A percentile compares a stretch with the other conserved stretches of the same genome.
These are phyloP conservation scores for Chenopodium album DNA, from an alignment of 148 eudicot species.

Conservation along the genomic window DNA sequence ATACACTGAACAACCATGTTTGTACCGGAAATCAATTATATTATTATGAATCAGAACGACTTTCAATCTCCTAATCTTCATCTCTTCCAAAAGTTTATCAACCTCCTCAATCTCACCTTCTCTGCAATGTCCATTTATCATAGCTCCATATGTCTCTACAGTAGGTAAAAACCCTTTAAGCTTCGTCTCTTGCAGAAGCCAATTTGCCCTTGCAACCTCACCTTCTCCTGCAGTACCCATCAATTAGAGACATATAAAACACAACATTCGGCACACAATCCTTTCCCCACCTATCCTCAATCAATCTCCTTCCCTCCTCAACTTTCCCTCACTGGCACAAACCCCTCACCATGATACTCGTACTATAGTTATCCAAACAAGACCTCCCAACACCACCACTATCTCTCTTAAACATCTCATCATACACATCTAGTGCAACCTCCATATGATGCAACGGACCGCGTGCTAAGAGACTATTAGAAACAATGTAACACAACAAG, in stretches of 20 bases:
- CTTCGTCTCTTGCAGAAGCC: slow-evolving; percentile 60
- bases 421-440: slow-evolving; percentile 51
- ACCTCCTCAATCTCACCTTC: slow-evolving; percentile 53
- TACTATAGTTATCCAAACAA: slow-evolving; percentile 72
- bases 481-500: too few relatives aligned
- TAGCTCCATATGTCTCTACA: slow-evolving; percentile 73
- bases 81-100: slow-evolving; percentile 63
- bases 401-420: slow-evolving; percentile 60
- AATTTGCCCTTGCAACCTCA: slow-evolving; percentile 41
- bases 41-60: slow-evolving; percentile 58
- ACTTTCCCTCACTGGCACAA: slow-evolving; percentile 73
- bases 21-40: slow-evolving; percentile 57
- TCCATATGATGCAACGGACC: slow-evolving; percentile 21
- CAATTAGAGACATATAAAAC: slow-evolving; percentile 67
- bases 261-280: slow-evolving; percentile 79
- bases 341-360: slow-evolving; percentile 65
- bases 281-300: slow-evolving; percentile 81
- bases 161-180: slow-evolving; percentile 62
- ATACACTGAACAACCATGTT: slow-evolving; percentile 46
- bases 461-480: too few relatives aligned
- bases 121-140: slow-evolving; percentile 65
- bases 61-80: slow-evolving; percentile 57
- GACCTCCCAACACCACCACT: slow-evolving; percentile 24
- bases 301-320: slow-evolving; percentile 68
- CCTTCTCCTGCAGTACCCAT: slow-evolving; percentile 78